These are phyloP conservation scores for Pythium volutum DNA, from an alignment of 352 stramenopile species.

Conservation along the genomic window DNA sequence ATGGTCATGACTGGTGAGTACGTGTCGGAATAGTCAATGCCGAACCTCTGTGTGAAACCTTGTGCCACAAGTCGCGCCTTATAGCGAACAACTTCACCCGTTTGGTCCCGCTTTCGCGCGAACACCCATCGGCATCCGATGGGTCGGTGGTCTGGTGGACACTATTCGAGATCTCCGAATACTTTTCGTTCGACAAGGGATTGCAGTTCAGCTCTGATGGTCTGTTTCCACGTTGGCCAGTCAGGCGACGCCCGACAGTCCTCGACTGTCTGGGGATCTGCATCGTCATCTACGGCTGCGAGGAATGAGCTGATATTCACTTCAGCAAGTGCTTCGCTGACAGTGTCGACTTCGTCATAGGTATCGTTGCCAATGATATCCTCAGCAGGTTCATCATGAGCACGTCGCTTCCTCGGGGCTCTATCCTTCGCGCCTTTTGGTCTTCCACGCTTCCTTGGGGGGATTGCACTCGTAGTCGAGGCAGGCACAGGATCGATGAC, in stretches of 20 bases:
- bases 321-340: neutral
- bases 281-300: neutral
- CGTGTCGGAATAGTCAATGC: slow-evolving; percentile 25
- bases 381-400: slow-evolving; percentile 9
- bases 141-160: slow-evolving; percentile 9
- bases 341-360: neutral
- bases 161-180: slow-evolving; percentile 17
- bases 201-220: slow-evolving; percentile 15
- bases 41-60: slow-evolving; percentile 20
- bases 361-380: neutral
- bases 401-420: slow-evolving; percentile 8
- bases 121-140: slow-evolving; percentile 21
- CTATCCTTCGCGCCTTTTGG: slow-evolving; percentile 15
- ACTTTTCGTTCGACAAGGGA: slow-evolving; percentile 17
- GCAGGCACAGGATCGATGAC: slow-evolving; percentile 4
- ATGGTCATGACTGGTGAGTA: slow-evolving; percentile 26
- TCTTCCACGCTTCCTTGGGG: slow-evolving; percentile 15
- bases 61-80: slow-evolving; percentile 20
- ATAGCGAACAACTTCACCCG: slow-evolving; percentile 11
- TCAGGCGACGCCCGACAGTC: slow-evolving; percentile 12
- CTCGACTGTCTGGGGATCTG: slow-evolving; percentile 12
- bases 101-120: slow-evolving; percentile 11
- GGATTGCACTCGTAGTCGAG: neutral
- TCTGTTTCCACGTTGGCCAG: slow-evolving; percentile 13
- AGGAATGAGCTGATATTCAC: slow-evolving; percentile 17